Conservation (phyloP, 148 eudicot genomes). For the Silene conica region DNA sequence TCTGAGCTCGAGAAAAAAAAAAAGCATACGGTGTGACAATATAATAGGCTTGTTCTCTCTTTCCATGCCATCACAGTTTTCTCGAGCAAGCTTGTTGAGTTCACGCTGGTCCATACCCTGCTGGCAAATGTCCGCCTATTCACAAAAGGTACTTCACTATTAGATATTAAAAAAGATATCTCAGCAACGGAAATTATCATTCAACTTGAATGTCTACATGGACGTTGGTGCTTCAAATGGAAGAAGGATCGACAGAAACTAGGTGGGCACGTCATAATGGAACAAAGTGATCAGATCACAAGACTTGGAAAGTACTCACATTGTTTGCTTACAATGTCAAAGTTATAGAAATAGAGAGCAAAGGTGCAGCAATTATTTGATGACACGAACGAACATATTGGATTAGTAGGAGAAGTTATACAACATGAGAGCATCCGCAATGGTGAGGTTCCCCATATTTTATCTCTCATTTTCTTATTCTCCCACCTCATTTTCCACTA, state of each 20-base stretch:
- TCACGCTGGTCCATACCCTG: conserved; percentile 90
- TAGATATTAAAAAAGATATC: background rate
- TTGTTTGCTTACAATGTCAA: background rate
- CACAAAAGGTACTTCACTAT: conserved; percentile 5
- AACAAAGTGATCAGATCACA: background rate
- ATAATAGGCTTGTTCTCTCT: conserved; percentile 89
- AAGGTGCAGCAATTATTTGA: background rate
- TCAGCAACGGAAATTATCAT: background rate
- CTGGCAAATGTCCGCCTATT: conserved; percentile 94
- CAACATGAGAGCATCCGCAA: background rate
- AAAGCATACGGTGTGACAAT: conserved; percentile 78
- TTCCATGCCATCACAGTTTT: conserved; percentile 81
- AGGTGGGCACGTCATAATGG: background rate
- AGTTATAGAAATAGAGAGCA: background rate
- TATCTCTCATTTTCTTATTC: too few species aligned
- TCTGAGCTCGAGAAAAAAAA: conserved; percentile 12
- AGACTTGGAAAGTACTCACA: background rate
- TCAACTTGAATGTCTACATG: background rate
- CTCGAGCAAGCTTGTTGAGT: conserved; percentile 91
- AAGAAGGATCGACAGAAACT: background rate
- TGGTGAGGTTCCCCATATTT: too few species aligned
- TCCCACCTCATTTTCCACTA: too few species aligned
- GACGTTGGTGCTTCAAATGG: background rate
- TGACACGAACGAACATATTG: background rate
- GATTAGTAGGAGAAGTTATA: background rate